These are phyloP conservation scores for Ambrosiella xylebori DNA, from an alignment of 2,329 filamentous ascomycete species.

Conservation along the genomic window DNA sequence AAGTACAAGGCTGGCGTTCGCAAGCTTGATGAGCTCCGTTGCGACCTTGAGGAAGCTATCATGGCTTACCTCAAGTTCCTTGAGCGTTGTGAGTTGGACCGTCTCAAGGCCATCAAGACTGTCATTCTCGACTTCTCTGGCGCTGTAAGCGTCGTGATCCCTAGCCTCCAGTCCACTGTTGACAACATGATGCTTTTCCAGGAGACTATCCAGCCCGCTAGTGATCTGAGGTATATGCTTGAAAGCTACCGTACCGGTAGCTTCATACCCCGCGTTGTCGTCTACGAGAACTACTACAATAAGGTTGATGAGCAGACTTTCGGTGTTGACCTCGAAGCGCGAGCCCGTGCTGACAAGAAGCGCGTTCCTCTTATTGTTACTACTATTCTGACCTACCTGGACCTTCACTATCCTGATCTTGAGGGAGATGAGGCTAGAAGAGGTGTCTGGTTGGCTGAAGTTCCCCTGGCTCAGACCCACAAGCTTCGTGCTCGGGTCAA, in stretches of 20 bases:
- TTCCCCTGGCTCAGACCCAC: slow-evolving; percentile 71
- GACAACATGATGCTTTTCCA: slow-evolving; percentile 99
- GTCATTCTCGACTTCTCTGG: slow-evolving; percentile 96
- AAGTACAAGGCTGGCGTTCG: slow-evolving; percentile 77
- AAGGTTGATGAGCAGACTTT: slow-evolving; percentile 95
- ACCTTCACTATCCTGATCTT: slow-evolving; percentile 91
- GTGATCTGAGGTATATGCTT: slow-evolving; percentile 80
- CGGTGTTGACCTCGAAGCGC: slow-evolving; percentile 90
- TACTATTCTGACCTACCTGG: slow-evolving; percentile 81
- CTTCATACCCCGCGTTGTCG: slow-evolving; percentile 75
- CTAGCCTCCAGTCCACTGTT: slow-evolving; percentile 82
- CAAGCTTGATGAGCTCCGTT: slow-evolving; percentile 78
- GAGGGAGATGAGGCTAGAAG: slow-evolving; percentile 89
- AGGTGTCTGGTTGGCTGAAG: slow-evolving; percentile 86
- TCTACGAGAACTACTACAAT: slow-evolving; percentile 99
- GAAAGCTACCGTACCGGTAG: slow-evolving; percentile 94
- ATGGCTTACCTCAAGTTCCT: slow-evolving; percentile 86
- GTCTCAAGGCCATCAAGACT: slow-evolving; percentile 94
- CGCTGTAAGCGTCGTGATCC: slow-evolving; percentile 93
- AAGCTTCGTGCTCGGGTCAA: slow-evolving; percentile 70
- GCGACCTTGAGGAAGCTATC: slow-evolving; percentile 90
- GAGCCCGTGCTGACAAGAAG: slow-evolving; percentile 85
- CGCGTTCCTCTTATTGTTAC: slow-evolving; percentile 86
- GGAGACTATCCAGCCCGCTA: slow-evolving; percentile 87
- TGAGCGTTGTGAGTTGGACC: slow-evolving; percentile 89